Percentiles rank a stretch among this genome's conserved stretches.
These are phyloP conservation scores for Fusarium nurragi DNA, from an alignment of 2,329 filamentous ascomycete species.

Conservation along the genomic window DNA sequence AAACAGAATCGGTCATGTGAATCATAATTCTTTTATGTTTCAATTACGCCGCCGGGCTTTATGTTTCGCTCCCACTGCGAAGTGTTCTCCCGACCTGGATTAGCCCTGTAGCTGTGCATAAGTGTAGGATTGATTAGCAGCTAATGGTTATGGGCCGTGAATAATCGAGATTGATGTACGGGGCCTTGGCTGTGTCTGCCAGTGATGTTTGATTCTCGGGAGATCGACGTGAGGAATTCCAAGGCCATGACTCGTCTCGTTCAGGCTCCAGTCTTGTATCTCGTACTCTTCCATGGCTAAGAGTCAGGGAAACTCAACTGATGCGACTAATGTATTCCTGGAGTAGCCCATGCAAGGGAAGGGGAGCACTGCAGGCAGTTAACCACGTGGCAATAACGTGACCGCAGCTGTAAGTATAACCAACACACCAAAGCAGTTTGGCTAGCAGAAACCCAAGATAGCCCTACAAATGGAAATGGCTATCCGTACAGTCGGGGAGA, in stretches of 20 bases:
- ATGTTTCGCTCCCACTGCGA: too few relatives aligned
- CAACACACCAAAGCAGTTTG: not conserved
- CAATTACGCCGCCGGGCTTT: not conserved
- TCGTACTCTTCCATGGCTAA: not conserved
- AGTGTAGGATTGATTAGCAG: not conserved
- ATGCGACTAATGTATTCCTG: constrained; percentile 12
- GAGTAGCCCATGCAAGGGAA: not conserved
- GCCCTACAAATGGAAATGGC: not conserved
- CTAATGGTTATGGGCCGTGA: not conserved
- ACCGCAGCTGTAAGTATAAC: constrained; percentile 14
- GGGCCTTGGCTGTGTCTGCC: not conserved
- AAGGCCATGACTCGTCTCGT: constrained; percentile 36
- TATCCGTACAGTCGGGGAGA: not conserved
- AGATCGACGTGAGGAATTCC: constrained; percentile 42
- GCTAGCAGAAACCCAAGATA: not conserved
- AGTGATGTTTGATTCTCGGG: constrained; percentile 34
- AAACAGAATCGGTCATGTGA: not conserved
- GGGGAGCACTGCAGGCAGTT: constrained; percentile 18
- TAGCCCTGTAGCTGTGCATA: not conserved
- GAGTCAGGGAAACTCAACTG: not conserved
- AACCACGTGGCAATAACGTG: constrained; percentile 43
- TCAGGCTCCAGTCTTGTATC: constrained; percentile 11
- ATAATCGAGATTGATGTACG: not conserved
- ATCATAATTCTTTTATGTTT: not conserved
- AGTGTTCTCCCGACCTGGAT: not conserved